phyloP scores from a whole-genome alignment of 1,284 basidiomycete genomes.

The Moesziomyces sp. region DNA sequence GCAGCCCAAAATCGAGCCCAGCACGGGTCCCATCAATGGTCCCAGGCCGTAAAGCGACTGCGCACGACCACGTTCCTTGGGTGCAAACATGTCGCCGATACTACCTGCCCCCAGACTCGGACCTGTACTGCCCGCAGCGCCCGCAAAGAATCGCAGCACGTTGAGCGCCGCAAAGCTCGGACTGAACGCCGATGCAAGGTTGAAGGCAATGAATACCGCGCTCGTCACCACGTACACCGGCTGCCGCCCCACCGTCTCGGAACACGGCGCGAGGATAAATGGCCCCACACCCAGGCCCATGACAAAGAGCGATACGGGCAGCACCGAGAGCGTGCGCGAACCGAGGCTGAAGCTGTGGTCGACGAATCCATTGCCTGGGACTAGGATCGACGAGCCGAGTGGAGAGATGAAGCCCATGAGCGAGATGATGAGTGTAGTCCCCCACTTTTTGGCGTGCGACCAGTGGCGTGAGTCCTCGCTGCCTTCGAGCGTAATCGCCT shows the following conservation, averaged over 20 bases:
- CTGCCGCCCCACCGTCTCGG: slow-evolving; percentile 70
- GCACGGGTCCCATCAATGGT: slow-evolving; percentile 58
- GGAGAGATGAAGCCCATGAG: slow-evolving; percentile 63
- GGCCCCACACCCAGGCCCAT: slow-evolving; percentile 67
- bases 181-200: slow-evolving; percentile 60
- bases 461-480: slow-evolving; percentile 38
- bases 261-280: slow-evolving; percentile 70
- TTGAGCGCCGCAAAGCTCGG: slow-evolving; percentile 64
- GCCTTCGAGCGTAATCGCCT: slow-evolving; percentile 28
- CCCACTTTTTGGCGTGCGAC: slow-evolving; percentile 49
- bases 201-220: slow-evolving; percentile 65
- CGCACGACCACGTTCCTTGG: slow-evolving; percentile 49
- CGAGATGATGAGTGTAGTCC: slow-evolving; percentile 54
- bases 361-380: slow-evolving; percentile 47
- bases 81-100: slow-evolving; percentile 62
- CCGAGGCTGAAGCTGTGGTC: slow-evolving; percentile 35
- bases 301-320: slow-evolving; percentile 57
- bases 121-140: slow-evolving; percentile 53
- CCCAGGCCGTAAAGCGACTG: slow-evolving; percentile 56
- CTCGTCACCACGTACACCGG: slow-evolving; percentile 67
- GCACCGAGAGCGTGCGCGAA: slow-evolving; percentile 42
- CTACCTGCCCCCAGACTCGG: slow-evolving; percentile 58
- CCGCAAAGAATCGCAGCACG: slow-evolving; percentile 56
- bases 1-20: slow-evolving; percentile 55
- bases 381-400: slow-evolving; percentile 59